Evolutionary conservation across 2,329 filamentous ascomycete species (phyloP), one percentile per base, ranked within the genome.

Genomic region (Thielaviopsis punctulata): DNA sequence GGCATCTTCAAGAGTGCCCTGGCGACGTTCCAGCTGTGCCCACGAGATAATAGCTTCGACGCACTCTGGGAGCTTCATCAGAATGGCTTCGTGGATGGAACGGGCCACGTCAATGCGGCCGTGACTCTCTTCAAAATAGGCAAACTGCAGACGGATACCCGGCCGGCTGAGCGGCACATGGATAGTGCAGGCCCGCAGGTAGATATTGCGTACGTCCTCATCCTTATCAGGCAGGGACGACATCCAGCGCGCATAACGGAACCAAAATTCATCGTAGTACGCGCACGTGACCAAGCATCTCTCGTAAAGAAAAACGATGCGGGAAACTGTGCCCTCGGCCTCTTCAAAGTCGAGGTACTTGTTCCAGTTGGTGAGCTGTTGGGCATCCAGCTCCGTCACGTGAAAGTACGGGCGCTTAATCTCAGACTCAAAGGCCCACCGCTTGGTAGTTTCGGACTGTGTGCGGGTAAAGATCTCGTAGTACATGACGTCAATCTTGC

Each of bases 291-390:
- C 86, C 50, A 98, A 68, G 60, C 89, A 96, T 49, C 92, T 82
- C 69, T 98, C 92, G 63, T 98, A 96, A 27, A 98, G 69, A 62
- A 92, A 92, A 5, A 84, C 77, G 45, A 76, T 82, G 55, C 92
- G 79, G 13, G 73, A 67, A 58, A 80, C 86, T 57, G 89, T 79
- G 50, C 85, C 87, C 64, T 95, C 84, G 0, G 75, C 68, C 67
- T 98, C 92, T 63, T 98, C 92, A 60, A 93, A 96, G 63, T 96
- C 90, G 45, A 98, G 77, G 61, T 96, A 98, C 62, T 94, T 94
- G 60, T 85, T 79, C 92, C 92, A 98, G 66, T 95, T 95, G 36
- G 70, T 73, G 18, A 98, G 69, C 62, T 98, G 87, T 8, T 77
- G 69, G 56, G 92, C 81, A 59, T 95, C 89, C 8, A 98, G 75